phyloP scores from a whole-genome alignment of 2,329 filamentous ascomycete species.

The Geosmithia putterillii region DNA sequence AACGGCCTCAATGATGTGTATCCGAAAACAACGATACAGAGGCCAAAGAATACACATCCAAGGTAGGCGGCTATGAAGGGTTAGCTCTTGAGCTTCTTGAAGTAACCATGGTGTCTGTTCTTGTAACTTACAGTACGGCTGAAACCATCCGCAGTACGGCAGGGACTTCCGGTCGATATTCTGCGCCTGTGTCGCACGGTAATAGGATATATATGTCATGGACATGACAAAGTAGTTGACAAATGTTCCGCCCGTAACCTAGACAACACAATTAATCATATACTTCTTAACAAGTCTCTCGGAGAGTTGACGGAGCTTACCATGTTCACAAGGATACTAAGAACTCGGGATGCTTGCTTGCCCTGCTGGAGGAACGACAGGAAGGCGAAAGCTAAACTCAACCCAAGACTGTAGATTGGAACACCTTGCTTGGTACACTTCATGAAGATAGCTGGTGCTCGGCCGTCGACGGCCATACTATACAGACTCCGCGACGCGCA shows the following conservation, averaged over 20 bases:
- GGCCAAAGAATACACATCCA: no score
- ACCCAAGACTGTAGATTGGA: slow-evolving; percentile 42
- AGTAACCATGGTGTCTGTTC: slow-evolving; percentile 30
- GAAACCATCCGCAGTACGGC: slow-evolving; percentile 45
- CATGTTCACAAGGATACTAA: no score
- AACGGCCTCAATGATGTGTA: no score
- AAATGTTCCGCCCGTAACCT: slow-evolving; percentile 40
- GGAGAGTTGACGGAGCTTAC: slow-evolving; percentile 26
- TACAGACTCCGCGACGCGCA: slow-evolving; percentile 36
- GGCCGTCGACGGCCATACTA: slow-evolving; percentile 35
- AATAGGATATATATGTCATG: slow-evolving; percentile 31
- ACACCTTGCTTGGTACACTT: slow-evolving; percentile 49
- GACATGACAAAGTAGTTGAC: slow-evolving; percentile 50
- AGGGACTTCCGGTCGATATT: slow-evolving; percentile 35
- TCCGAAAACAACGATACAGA: no score
- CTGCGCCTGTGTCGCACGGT: slow-evolving; percentile 40
- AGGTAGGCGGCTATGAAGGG: no score
- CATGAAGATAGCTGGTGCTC: slow-evolving; percentile 37
- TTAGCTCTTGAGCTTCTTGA: no score
- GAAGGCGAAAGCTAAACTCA: slow-evolving; percentile 40
- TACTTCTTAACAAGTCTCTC: no score
- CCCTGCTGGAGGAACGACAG: slow-evolving; percentile 37
- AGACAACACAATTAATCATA: slow-evolving; percentile 39
- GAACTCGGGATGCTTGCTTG: no score
- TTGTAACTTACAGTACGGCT: slow-evolving; percentile 43